Percentiles rank a stretch among this genome's conserved stretches.
Conservation (phyloP, 2,329 filamentous ascomycete genomes). For the Phyllosticta ampelicida region DNA sequence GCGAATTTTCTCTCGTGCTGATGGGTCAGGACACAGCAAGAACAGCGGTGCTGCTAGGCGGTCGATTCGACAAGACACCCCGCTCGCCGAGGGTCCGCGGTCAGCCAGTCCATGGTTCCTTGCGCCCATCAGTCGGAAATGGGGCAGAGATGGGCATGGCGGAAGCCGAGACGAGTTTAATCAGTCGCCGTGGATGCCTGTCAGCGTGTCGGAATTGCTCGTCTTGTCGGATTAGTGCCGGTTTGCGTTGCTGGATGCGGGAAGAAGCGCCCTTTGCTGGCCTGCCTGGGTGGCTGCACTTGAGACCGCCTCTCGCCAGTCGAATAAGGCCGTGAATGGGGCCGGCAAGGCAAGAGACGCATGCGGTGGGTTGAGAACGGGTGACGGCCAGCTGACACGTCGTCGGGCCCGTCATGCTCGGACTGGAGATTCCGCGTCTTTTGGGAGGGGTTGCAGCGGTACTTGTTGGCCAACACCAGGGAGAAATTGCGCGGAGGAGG, state of each 20-base stretch:
- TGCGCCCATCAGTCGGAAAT: not conserved
- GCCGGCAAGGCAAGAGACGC: not conserved
- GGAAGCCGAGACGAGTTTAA: not conserved
- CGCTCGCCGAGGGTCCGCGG: not conserved
- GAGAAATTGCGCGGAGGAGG: not conserved
- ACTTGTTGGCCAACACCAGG: not conserved
- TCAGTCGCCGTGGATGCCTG: not conserved
- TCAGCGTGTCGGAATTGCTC: not conserved
- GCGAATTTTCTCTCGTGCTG: not conserved
- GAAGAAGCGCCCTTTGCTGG: not conserved
- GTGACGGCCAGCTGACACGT: not conserved
- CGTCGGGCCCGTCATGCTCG: not conserved
- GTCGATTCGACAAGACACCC: not conserved
- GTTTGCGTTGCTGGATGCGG: not conserved
- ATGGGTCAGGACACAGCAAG: not conserved
- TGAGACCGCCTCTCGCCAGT: not conserved
- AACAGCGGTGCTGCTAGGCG: not conserved
- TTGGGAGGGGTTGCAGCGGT: not conserved
- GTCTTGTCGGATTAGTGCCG: not conserved
- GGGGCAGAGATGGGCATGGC: not conserved
- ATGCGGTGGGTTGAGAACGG: not conserved
- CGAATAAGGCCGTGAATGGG: not conserved
- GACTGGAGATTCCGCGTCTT: not conserved
- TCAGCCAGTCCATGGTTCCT: not conserved
- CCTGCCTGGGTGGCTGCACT: not conserved